Evolutionary conservation across 208 protist genomes (phyloP), one percentile per base, ranked within the genome.

Genomic region (Wallacemonas sp.): DNA sequence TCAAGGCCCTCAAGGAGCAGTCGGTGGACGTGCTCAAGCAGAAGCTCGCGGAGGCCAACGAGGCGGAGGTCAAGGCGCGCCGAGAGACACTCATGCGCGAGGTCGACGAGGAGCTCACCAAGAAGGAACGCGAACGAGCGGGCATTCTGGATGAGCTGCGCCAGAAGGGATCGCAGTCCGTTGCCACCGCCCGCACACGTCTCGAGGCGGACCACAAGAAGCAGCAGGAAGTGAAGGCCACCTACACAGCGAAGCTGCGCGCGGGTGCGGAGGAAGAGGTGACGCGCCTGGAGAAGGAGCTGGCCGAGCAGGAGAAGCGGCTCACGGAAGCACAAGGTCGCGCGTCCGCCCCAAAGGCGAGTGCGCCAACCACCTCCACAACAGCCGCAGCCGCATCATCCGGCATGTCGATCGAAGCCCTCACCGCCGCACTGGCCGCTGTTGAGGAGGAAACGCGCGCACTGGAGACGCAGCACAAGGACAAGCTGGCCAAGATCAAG

Each of bases 391-490:
- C 26, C 3, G 24, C 48, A 23, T 14, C 41, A 5, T 6, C 41
- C 41, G 41, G 41, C 17, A 47, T 55, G 19, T 55, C 47, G 23
- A 32, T 55, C 47, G 47, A 55, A 5, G 24, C 19, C 8, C 47
- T 55, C 19, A 55, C 47, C 3, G 47, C 61, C 24, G 34, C 65
- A 1, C 30, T 41, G 23, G 68, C 60, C 30, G 52, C 32, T 1
- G 46, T 57, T 2, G 72, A 78, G 36, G 72, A 65, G 11, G 47
- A 55, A 55, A 19, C 47, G 9, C 19, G 0, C 26, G 70, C 64
- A 2, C 70, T 55, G 55, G 29, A 76, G 14, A 55, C 70, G 23
- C 69, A 72, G 60, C 57, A 76, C 36, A 70, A 57, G 17, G 65
- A 76, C 41, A 26, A 39, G 11, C 44, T 65, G 12, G 47, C 47